A percentile compares a stretch with the other conserved stretches of the same genome.
These are phyloP conservation scores for Naegleria gruberi DNA, from an alignment of 208 protist species.

Conservation along the genomic window DNA sequence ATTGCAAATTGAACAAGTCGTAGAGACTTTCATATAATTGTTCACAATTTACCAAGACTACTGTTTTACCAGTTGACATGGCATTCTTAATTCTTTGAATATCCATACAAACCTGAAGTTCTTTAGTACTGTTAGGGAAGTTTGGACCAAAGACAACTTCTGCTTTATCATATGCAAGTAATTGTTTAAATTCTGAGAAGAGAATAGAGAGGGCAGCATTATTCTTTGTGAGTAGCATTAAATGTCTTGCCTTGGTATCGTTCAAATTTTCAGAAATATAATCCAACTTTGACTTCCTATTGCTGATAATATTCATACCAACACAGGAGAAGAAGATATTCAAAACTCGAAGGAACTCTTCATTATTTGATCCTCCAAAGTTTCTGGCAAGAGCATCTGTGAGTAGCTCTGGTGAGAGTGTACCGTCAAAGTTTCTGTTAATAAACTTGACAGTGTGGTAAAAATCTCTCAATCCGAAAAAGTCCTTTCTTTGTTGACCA, in stretches of 20 bases:
- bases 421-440: neutral
- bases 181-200: slow-evolving; percentile 22
- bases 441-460: slow-evolving; percentile 35
- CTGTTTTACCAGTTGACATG: slow-evolving; percentile 40
- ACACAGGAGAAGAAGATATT: slow-evolving; percentile 4
- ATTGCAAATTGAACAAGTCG: slow-evolving; percentile 58
- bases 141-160: slow-evolving; percentile 30
- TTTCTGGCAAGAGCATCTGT: slow-evolving; percentile 22
- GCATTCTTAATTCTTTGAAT: slow-evolving; percentile 36
- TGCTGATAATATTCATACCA: neutral
- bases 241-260: slow-evolving; percentile 29
- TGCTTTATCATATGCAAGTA: neutral
- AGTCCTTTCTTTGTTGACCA: slow-evolving; percentile 41
- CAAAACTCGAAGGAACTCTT: neutral
- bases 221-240: slow-evolving; percentile 36
- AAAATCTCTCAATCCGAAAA: slow-evolving; percentile 54
- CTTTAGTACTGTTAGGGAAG: slow-evolving; percentile 22
- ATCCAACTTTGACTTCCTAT: neutral
- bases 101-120: slow-evolving; percentile 20
- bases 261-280: slow-evolving; percentile 28
- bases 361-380: slow-evolving; percentile 21
- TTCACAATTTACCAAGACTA: slow-evolving; percentile 47
- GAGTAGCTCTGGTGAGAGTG: neutral
- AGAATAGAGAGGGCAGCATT: slow-evolving; percentile 26
- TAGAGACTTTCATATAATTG: slow-evolving; percentile 58